phyloP scores from a whole-genome alignment of 2,329 filamentous ascomycete species.

The Alternaria gansuensis region DNA sequence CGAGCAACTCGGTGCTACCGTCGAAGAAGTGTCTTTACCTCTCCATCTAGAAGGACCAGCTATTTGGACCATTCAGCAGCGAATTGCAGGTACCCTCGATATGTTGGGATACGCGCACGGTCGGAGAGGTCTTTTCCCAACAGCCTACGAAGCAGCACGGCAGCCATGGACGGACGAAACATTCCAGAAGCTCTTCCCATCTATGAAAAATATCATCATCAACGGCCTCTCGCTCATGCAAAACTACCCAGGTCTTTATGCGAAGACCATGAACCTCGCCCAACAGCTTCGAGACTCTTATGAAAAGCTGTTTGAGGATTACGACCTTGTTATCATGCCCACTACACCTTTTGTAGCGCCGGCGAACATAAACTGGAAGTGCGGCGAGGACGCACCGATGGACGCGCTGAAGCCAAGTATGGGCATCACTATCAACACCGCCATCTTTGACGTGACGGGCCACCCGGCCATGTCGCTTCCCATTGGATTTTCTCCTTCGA shows the following conservation, averaged over 20 bases:
- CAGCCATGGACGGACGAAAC: slow-evolving; percentile 60
- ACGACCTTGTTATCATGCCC: slow-evolving; percentile 56
- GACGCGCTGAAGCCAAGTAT: slow-evolving; percentile 42
- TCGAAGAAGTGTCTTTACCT: slow-evolving; percentile 45
- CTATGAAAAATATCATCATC: slow-evolving; percentile 59
- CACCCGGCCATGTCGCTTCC: slow-evolving; percentile 46
- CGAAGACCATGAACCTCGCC: slow-evolving; percentile 55
- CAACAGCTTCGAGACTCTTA: slow-evolving; percentile 54
- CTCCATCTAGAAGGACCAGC: slow-evolving; percentile 53
- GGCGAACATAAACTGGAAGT: slow-evolving; percentile 36
- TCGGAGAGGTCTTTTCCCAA: slow-evolving; percentile 34
- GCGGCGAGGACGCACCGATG: slow-evolving; percentile 41
- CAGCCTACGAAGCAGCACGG: slow-evolving; percentile 54
- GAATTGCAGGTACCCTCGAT: slow-evolving; percentile 56
- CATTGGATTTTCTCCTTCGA: slow-evolving; percentile 38
- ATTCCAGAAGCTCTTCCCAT: slow-evolving; percentile 60
- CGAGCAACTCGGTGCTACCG: slow-evolving; percentile 58
- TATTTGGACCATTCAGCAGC: slow-evolving; percentile 52
- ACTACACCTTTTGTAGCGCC: slow-evolving; percentile 45
- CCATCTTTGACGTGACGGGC: slow-evolving; percentile 44
- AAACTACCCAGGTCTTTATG: slow-evolving; percentile 52
- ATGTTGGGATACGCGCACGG: slow-evolving; percentile 45
- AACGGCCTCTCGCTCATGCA: slow-evolving; percentile 54
- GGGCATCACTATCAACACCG: slow-evolving; percentile 43
- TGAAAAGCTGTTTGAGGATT: slow-evolving; percentile 47